Base-by-base conservation (phyloP, 2,329 filamentous ascomycete genomes). In the Fusarium sp. region DNA sequence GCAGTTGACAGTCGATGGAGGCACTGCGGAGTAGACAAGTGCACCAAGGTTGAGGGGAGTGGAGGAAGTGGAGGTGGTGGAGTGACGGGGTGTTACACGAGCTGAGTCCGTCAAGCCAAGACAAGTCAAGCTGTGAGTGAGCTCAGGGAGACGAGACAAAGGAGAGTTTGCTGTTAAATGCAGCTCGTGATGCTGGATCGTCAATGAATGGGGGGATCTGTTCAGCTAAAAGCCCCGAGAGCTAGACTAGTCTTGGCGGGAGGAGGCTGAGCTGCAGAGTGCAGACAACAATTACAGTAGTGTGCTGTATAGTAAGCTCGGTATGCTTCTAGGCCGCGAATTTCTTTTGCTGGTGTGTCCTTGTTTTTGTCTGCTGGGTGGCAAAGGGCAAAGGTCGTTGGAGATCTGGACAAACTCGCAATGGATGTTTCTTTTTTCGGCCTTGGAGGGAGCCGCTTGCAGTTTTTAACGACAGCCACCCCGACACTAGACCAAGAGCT, bases 391-490 rank as follows among this genome's bases (percentile, higher is more conserved):
- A 51, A 53, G 38, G 63, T 42, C 52, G 58, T 58, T 62, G 59
- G 39, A 69, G 56, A 58, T 71, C 52, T 65, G 22, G 45, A 45
- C 63, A 46, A 62, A 63, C 53, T 52, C 39, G 31, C 53, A 18
- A 56, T 68, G 54, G n/a, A 62, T 69, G 66, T 65, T 71, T 63
- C 64, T 71, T 71, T 71, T 71, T 71, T 69, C 46, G 68, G 68
- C 45, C 28, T 66, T 51, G 49, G 60, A 51, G 46, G 68, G 55
- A 71, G 58, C 68, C 68, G 68, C 64, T 63, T 69, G 68, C 64
- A 71, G 68, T 69, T 71, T 67, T 66, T 63, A 71, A 66, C 68
- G 44, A 66, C 53, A 62, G 53, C 64, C 64, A 69, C 64, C 60
- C 68, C 55, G 64, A 46, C 57, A 43, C 64, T 61, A 69, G 58